phyloP scores from a whole-genome alignment of 2,329 filamentous ascomycete species.

The Fusarium cyanostomum region DNA sequence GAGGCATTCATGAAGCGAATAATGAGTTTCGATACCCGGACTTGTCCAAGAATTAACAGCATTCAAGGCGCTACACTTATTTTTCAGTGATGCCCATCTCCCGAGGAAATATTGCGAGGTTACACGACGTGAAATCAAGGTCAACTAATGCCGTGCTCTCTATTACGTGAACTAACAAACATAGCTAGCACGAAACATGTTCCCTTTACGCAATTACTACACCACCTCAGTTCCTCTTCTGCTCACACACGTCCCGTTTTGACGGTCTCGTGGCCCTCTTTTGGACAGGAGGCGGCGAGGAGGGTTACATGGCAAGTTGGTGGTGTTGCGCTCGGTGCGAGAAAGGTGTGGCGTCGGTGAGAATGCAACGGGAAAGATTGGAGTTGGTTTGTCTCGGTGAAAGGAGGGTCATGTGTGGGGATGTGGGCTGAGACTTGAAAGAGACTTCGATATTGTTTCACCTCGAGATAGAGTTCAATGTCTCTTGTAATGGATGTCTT shows the following conservation, averaged over 20 bases:
- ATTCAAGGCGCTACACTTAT: not conserved
- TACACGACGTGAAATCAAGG: no score
- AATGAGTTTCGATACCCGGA: slow-evolving; percentile 36
- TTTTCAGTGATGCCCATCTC: no score
- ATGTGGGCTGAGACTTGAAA: not conserved
- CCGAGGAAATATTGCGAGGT: no score
- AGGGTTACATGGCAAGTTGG: not conserved
- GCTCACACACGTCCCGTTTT: not conserved
- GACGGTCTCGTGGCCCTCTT: slow-evolving; percentile 3
- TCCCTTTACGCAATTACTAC: slow-evolving; percentile 11
- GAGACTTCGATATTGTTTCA: not conserved
- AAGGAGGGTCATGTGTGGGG: not conserved
- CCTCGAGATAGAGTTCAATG: not conserved
- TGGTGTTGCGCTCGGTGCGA: not conserved
- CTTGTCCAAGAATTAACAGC: slow-evolving; percentile 18
- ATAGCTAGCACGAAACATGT: not conserved
- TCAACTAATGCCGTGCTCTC: no score
- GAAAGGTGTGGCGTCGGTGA: not conserved
- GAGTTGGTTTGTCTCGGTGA: not conserved
- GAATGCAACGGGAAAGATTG: not conserved
- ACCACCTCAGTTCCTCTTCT: not conserved
- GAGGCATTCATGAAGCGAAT: slow-evolving; percentile 21
- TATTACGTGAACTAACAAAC: not conserved
- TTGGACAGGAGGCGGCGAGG: not conserved
- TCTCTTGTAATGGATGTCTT: no score